These are phyloP conservation scores for Zymoseptoria brevis DNA, from an alignment of 2,329 filamentous ascomycete genomes.

Conservation along the genomic window DNA sequence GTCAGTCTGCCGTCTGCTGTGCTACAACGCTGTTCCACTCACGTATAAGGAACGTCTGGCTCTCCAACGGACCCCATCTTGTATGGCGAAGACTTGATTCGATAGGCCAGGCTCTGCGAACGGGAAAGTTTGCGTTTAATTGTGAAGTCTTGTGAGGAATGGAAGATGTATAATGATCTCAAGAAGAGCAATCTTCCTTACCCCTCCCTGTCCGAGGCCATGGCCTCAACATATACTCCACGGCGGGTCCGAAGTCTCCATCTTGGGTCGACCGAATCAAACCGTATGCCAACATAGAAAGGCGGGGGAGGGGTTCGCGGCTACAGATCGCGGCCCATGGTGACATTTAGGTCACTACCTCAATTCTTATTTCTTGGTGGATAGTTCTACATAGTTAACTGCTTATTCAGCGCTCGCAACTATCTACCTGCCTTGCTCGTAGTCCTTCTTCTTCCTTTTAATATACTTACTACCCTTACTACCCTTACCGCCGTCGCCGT, in stretches of 20 bases:
- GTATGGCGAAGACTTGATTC: conserved; percentile 12
- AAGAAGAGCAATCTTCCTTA: background rate
- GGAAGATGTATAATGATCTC: background rate
- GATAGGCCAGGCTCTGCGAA: conserved; percentile 6
- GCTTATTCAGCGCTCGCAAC: background rate
- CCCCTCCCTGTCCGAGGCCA: background rate
- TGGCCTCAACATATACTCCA: background rate
- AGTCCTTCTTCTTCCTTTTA: too few relatives aligned
- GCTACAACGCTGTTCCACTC: background rate
- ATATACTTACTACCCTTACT: too few relatives aligned
- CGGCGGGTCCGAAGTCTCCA: background rate
- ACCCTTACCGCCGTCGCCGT: too few relatives aligned
- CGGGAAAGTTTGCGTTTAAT: conserved; percentile 12
- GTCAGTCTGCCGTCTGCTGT: background rate
- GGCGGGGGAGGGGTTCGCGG: too few relatives aligned
- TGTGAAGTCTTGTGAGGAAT: background rate
- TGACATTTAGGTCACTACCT: too few relatives aligned
- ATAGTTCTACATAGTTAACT: background rate
- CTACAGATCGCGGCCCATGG: too few relatives aligned
- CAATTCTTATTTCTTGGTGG: too few relatives aligned
- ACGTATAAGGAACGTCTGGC: conserved; percentile 17
- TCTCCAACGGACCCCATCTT: conserved; percentile 23
- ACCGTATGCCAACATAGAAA: background rate
- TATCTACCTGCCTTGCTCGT: too few relatives aligned
- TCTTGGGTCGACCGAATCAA: background rate